Conservation (phyloP, 2,329 filamentous ascomycete genomes). For the Alternaria postmessia region DNA sequence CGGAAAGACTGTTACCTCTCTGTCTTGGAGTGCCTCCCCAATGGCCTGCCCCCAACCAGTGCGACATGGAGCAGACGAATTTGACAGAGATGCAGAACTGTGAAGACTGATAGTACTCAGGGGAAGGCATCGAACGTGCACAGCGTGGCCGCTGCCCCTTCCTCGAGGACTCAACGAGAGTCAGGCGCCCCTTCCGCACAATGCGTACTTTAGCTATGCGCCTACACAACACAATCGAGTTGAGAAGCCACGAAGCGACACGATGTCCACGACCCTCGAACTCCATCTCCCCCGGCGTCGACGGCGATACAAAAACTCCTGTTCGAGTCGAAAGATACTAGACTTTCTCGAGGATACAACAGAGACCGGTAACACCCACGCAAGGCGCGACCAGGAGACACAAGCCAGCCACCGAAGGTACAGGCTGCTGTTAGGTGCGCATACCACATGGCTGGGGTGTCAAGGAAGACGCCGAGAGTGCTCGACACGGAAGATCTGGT, state of each 20-base stretch:
- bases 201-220: constrained; percentile 1
- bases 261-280: background rate
- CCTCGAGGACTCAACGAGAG: constrained; percentile 2
- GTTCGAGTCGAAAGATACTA: background rate
- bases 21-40: background rate
- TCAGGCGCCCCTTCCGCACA: background rate
- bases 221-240: background rate
- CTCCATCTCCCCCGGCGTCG: background rate
- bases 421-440: background rate
- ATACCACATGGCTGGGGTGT: background rate
- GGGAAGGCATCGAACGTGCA: background rate
- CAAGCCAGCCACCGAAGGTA: background rate
- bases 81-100: background rate
- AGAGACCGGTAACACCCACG: background rate
- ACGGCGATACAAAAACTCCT: background rate
- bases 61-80: background rate
- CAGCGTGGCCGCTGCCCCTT: background rate
- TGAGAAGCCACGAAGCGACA: background rate
- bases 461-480: background rate
- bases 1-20: background rate
- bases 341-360: background rate
- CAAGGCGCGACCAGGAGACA: background rate
- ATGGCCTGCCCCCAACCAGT: background rate
- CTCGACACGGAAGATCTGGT: background rate
- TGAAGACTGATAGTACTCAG: constrained; percentile 1